Evolutionary conservation across 2,329 filamentous ascomycete species (phyloP), one percentile per base, ranked within the genome.

Genomic region (Colletotrichum sojae): DNA sequence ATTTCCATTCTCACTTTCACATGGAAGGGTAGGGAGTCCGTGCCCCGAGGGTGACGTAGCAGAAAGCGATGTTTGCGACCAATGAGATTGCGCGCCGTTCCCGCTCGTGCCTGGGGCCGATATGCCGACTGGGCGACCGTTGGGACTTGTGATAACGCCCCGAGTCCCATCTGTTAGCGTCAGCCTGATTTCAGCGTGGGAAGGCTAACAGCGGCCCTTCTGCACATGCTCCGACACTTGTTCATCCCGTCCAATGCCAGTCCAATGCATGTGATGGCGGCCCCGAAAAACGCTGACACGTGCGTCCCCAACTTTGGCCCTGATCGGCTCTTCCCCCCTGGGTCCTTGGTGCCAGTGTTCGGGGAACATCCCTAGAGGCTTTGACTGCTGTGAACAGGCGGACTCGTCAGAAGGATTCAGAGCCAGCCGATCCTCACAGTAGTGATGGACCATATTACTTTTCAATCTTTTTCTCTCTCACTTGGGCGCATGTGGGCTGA

Each of bases 231-330:
- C 16, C 43, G 36, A 43, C 49, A 46, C n/a, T 67, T 55, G 62
- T 66, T 66, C 68, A 62, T 67, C 57, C 67, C 60, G 65, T 68
- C 65, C 59, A 31, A 15, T 48, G 25, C 31, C 31, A 59, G 40
- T 43, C 31, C 6, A 52, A 67, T 63, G 70, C 70, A 71, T 71
- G 70, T 71, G 70, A 71, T 67, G 59, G 54, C 48, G 68, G 56
- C 31, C 60, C 31, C 54, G 22, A 63, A 40, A 49, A 18, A 16
- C 36, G 65, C 68, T 71, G 60, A 70, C 70, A 71, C 70, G 68
- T 71, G 70, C 70, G 70, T 68, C 63, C 57, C 67, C 59, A 62
- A 49, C 51, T 55, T 55, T 63, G 61, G 53, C 25, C 51, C 53
- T 63, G 61, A 62, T 63, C 54, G 56, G 43, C 65, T 25, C 46